A percentile compares a stretch with the other conserved stretches of the same genome.
Evolutionary conservation across 1,284 basidiomycete species (phyloP).

Genomic region (Leccinum huronense): DNA sequence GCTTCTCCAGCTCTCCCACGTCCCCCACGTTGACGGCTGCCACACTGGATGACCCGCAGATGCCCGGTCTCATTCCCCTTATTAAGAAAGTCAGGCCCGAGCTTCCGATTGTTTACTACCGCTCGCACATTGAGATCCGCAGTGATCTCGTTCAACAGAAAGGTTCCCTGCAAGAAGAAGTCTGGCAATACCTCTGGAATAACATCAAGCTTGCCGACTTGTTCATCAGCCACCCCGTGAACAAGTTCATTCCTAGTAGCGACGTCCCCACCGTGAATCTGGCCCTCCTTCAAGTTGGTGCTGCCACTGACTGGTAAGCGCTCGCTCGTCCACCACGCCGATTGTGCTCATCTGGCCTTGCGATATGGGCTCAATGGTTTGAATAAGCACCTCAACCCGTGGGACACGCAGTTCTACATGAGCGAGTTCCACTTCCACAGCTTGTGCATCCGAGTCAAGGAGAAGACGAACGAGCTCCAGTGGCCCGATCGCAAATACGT

Average conservation of each 20-base stretch:
- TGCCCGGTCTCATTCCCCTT: constrained; percentile 84
- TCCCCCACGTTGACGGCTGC: constrained; percentile 13
- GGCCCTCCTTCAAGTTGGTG: constrained; percentile 68
- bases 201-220: constrained; percentile 83
- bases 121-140: constrained; percentile 88
- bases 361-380: constrained; percentile 75
- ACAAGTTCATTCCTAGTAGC: constrained; percentile 83
- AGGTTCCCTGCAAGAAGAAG: constrained; percentile 80
- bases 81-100: constrained; percentile 79
- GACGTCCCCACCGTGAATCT: constrained; percentile 74
- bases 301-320: constrained; percentile 75
- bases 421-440: too few relatives aligned
- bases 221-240: constrained; percentile 90
- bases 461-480: constrained; percentile 72
- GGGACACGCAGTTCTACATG: constrained; percentile 82
- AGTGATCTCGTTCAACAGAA: constrained; percentile 71
- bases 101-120: constrained; percentile 85
- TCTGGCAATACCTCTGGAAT: constrained; percentile 89
- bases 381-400: constrained; percentile 75
- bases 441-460: too few relatives aligned
- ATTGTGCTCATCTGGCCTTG: not conserved
- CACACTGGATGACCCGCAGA: constrained; percentile 78
- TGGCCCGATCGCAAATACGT: constrained; percentile 83
- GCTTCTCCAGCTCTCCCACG: not conserved
- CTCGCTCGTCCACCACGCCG: not conserved